Percentiles rank a stretch among this genome's conserved stretches.
Evolutionary conservation across 495 filamentous ascomycete genomes (phyloP).

Genomic region (Xylaria palmicola): DNA sequence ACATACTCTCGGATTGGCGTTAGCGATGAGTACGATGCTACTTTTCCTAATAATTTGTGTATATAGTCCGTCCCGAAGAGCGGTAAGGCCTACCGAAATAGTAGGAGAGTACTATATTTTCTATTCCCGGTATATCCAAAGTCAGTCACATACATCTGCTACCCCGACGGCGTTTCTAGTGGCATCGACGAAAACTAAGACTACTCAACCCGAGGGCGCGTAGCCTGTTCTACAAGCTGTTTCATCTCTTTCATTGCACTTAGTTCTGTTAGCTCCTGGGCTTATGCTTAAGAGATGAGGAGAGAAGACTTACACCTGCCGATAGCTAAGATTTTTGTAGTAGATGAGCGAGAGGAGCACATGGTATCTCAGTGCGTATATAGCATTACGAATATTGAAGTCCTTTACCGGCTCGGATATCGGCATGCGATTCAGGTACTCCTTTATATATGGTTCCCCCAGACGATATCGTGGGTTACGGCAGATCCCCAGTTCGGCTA

Average conservation of each 20-base stretch:
- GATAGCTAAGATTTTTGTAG: neutral
- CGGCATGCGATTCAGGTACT: constrained; percentile 25
- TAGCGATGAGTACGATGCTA: too few species aligned
- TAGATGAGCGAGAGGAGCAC: neutral
- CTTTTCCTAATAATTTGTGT: too few species aligned
- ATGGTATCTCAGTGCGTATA: constrained; percentile 11
- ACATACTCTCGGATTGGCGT: too few species aligned
- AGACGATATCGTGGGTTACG: constrained; percentile 26
- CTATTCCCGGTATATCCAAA: neutral
- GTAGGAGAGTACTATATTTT: too few species aligned
- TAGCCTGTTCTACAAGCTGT: neutral
- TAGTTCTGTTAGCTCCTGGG: neutral
- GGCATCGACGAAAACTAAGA: neutral
- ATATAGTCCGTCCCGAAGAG: neutral
- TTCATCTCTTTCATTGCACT: constrained; percentile 16
- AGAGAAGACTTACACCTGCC: constrained; percentile 2
- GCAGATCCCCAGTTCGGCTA: constrained; percentile 40
- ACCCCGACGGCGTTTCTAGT: too few species aligned
- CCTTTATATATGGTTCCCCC: constrained; percentile 21
- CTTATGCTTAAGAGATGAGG: neutral
- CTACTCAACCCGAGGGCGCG: neutral
- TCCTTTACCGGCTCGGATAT: constrained; percentile 23
- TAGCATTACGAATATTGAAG: constrained; percentile 16
- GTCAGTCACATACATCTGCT: neutral
- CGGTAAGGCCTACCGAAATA: neutral